Evolutionary conservation across 306 rosid genomes (phyloP).

Genomic region (Arachis hypogaea): DNA sequence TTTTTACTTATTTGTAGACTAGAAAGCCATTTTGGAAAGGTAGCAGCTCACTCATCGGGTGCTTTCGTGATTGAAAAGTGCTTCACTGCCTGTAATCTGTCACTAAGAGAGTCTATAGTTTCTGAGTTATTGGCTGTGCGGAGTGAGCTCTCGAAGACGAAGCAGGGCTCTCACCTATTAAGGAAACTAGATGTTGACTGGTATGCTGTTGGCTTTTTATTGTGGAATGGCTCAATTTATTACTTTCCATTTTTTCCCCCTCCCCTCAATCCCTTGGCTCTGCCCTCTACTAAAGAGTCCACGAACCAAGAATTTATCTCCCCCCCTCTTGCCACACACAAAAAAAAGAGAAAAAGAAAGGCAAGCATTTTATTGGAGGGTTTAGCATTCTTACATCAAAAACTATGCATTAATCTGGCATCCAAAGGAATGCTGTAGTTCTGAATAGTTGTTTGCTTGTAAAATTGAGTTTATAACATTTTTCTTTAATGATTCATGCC

Average conservation of each 20-base stretch:
- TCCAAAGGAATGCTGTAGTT: conserved; percentile 19
- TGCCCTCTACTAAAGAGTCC: conserved; percentile 11
- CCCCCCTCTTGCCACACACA: too few species aligned
- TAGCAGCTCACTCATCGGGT: conserved; percentile 68
- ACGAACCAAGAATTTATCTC: not conserved
- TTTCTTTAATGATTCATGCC: conserved; percentile 7
- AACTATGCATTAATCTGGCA: conserved; percentile 11
- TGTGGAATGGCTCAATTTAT: conserved; percentile 33
- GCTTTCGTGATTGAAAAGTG: conserved; percentile 84
- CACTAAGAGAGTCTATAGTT: conserved; percentile 79
- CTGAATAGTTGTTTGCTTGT: conserved; percentile 18
- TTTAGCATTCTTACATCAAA: not conserved
- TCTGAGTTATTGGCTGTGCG: conserved; percentile 68
- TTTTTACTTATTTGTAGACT: conserved; percentile 61
- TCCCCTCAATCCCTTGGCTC: not conserved
- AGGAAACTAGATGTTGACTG: conserved; percentile 82
- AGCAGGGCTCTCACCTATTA: conserved; percentile 84
- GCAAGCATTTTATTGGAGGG: not conserved
- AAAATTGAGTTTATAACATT: conserved; percentile 1
- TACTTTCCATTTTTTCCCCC: not conserved
- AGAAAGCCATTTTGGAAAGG: conserved; percentile 79
- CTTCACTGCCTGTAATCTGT: conserved; percentile 65
- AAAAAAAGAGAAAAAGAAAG: not conserved
- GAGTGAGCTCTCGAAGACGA: conserved; percentile 78
- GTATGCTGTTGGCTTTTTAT: conserved; percentile 51